Evolutionary conservation across 345 rosid genomes (phyloP), one percentile per base, ranked within the genome.

Genomic region (Hypericum perforatum): DNA sequence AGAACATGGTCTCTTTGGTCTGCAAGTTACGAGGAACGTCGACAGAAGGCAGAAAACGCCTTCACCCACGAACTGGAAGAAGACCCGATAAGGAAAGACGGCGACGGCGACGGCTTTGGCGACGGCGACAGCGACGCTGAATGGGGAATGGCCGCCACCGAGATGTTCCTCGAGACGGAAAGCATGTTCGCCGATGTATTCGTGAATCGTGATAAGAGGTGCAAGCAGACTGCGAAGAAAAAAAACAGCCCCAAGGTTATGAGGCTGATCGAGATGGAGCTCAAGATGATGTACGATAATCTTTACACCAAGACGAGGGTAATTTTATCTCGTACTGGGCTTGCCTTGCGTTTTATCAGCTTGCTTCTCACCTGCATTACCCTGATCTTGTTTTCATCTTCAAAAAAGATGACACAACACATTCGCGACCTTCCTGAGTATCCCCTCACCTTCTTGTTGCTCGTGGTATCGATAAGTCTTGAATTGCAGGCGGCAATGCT

Each of bases 11-110:
- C 66, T 0, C 74, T 79, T 11, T 59, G 68, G 61, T 63, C 63
- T 16, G 80, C 83, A n/a, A 75, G 78, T 44, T 58, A 51, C 9
- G 58, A 70, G 14, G 58, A 57, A 37, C 59, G 77, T n/a, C 54
- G 57, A 41, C 65, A 75, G 1, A 41, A 74, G 11, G 44, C 69
- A 66, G 66, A 71, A 2, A 0, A 52, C 1, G 13, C 47, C 0
- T 64, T 70, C 0, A 63, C 65, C 40, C 66, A 59, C 8, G 71
- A 75, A 42, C 67, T 22, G 32, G 32, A 22, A 22, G 2, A 4
- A 22, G 32, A 22, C 32, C 32, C 4, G 32, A 22, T 22, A 4
- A 22, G 32, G 32, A n/a, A n/a, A n/a, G n/a, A n/a, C n/a, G 32
- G 32, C 32, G 32, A 22, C 32, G 4, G 2, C 32, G 32, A 22